Evolutionary conservation across 73 alveolate species (phyloP).

Genomic region (Loxodes magnus): DNA sequence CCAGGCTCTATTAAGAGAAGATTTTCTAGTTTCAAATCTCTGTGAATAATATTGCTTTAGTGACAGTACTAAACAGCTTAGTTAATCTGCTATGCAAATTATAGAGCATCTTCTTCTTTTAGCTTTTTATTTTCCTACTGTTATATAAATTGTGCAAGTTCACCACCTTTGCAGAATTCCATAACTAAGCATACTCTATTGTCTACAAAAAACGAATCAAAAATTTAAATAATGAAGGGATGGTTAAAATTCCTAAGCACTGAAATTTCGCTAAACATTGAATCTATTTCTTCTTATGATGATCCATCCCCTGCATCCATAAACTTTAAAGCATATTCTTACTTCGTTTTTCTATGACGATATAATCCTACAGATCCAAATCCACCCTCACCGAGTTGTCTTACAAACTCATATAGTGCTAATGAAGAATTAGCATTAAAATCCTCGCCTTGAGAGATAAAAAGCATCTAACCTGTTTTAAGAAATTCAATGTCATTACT

Average conservation of each 20-base stretch:
- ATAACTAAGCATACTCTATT: slow-evolving; percentile 17
- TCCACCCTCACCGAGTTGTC: slow-evolving; percentile 41
- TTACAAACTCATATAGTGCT: slow-evolving; percentile 16
- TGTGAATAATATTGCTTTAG: slow-evolving; percentile 66
- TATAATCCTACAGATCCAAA: slow-evolving; percentile 29
- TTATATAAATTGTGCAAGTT: slow-evolving; percentile 41
- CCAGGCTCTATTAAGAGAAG: slow-evolving; percentile 14
- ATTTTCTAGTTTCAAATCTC: slow-evolving; percentile 87
- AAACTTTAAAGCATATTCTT: slow-evolving; percentile 29
- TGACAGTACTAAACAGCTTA: slow-evolving; percentile 77
- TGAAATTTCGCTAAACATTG: not conserved
- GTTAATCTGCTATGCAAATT: slow-evolving; percentile 52
- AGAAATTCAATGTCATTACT: slow-evolving; percentile 20
- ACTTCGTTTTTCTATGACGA: slow-evolving; percentile 17
- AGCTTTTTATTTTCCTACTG: slow-evolving; percentile 36
- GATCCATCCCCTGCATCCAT: slow-evolving; percentile 16
- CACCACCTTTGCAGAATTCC: slow-evolving; percentile 82
- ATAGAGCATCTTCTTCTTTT: slow-evolving; percentile 61
- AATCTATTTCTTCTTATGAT: not conserved
- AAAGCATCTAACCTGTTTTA: slow-evolving; percentile 12
- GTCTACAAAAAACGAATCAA: not conserved
- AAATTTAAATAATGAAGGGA: not conserved
- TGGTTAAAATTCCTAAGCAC: not conserved
- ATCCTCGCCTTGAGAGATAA: slow-evolving; percentile 33
- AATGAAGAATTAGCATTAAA: slow-evolving; percentile 20